Evolutionary conservation across 805 yeast genomes (phyloP), one percentile per base, ranked within the genome.

Genomic region (Jamesozyma hellenica): DNA sequence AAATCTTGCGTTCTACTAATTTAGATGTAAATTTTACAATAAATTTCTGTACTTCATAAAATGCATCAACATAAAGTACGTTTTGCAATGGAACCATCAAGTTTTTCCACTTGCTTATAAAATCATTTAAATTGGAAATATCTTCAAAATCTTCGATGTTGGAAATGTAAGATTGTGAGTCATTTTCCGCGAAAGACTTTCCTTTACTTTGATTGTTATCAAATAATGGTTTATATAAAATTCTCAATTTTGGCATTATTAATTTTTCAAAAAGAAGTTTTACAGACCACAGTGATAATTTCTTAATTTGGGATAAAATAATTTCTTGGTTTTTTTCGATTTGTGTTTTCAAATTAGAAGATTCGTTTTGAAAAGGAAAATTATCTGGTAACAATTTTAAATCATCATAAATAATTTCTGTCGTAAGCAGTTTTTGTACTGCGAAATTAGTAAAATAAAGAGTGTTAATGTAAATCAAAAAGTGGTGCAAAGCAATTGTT

Each of bases 401-500:
- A 32, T 57, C 57, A 32, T 62, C 62, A 15, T 48, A 49, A 13
- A 64, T 34, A 12, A 64, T 45, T 40, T 63, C 64, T 13, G 46
- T 44, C 3, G 49, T 61, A 9, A 77, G 48, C 29, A 84, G 60
- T 42, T 72, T 75, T 11, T 61, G 56, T 27, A 82, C 66, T 51
- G 84, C 82, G 7, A 65, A 68, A 17, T 72, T 69, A 18, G 82
- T 77, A 32, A 79, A 62, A 10, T 80, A 75, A 4, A 87, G 65
- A 1, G 94, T 79, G 59, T 90, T 88, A 43, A 87, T 64, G 42
- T 80, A 74, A 1, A 83, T 64, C 31, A 86, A 62, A 53, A 76
- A 87, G 13, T 72, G 74, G 26, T 75, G 69, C 13, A 83, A 57
- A 42, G 74, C 70, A 4, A 60, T 37, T 5, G 59, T 51, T 7